Conservation (phyloP, 495 filamentous ascomycete genomes). For the Astrocystis sublimbata region DNA sequence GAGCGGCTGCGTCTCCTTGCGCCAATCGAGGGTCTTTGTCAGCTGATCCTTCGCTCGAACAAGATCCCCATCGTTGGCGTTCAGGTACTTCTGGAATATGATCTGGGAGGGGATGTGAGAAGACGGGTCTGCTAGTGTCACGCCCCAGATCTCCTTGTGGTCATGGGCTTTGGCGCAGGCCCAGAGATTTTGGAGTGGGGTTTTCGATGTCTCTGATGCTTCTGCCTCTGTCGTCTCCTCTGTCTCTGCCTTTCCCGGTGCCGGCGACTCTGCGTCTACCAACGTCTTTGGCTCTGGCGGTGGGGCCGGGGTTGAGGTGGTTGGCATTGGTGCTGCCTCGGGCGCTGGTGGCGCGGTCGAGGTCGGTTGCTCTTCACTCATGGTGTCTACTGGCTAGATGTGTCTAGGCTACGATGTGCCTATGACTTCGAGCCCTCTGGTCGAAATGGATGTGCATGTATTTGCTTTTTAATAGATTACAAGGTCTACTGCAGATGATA, state of each 20-base stretch:
- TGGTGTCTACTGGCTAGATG: background rate
- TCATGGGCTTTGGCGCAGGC: conserved; percentile 32
- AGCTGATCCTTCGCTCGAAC: conserved; percentile 73
- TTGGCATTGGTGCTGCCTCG: conserved; percentile 2
- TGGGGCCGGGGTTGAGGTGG: background rate
- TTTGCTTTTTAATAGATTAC: too few relatives aligned
- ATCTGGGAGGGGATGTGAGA: conserved; percentile 71
- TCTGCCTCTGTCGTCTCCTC: background rate
- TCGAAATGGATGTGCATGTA: too few relatives aligned
- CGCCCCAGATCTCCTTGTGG: conserved; percentile 78
- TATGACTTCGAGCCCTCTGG: too few relatives aligned
- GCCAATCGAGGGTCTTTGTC: conserved; percentile 75
- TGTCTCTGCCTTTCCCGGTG: conserved; percentile 5
- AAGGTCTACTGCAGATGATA: too few relatives aligned
- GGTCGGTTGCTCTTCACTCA: conserved; percentile 10
- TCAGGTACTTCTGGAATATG: conserved; percentile 86
- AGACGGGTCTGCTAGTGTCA: conserved; percentile 55
- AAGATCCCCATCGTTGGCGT: conserved; percentile 78
- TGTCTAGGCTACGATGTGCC: too few relatives aligned
- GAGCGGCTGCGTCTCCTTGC: conserved; percentile 58
- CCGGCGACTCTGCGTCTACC: background rate
- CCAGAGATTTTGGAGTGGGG: conserved; percentile 40
- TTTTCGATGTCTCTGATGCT: conserved; percentile 15
- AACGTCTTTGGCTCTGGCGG: background rate
- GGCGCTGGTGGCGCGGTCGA: conserved; percentile 4